Base-by-base conservation (phyloP, 139 green algal species). In the Trebouxia sp. region DNA sequence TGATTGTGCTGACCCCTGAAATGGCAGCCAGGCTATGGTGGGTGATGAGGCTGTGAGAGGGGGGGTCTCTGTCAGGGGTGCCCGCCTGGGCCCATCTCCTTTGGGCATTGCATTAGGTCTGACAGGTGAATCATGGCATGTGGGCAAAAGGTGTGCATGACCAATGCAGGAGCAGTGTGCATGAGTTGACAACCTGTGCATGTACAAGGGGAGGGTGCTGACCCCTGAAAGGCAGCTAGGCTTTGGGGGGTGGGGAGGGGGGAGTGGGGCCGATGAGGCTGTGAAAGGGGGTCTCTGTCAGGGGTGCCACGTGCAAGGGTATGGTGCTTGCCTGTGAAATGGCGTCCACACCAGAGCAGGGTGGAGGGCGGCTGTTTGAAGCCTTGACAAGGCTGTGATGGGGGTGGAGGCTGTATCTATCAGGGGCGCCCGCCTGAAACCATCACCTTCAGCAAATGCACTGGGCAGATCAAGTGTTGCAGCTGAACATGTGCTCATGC, bases 161-260 rank as follows among this genome's bases (percentile, higher is more conserved):
- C n/a, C n/a, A n/a, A n/a, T n/a, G n/a, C n/a, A n/a, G n/a, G n/a
- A n/a, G n/a, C n/a, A n/a, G n/a, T n/a, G n/a, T n/a, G n/a, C n/a
- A n/a, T n/a, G n/a, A n/a, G n/a, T n/a, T n/a, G n/a, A n/a, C n/a
- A n/a, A n/a, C n/a, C n/a, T n/a, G n/a, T n/a, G n/a, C n/a, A n/a
- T n/a, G 51, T 77, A 56, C 43, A 30, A 32, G 26, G 69, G 69
- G 22, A 77, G 39, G n/a, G 69, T 77, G 69, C 62, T 72, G n/a
- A 72, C 14, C 15, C 28, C n/a, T 0, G 32, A 72, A 5, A 45
- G 35, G 42, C 62, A 42, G 62, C 62, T 22, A 43, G 24, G 53
- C 53, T 65, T 9, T 65, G 53, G 3, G 3, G 22, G 12, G 50
- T 62, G 50, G n/a, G n/a, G n/a, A n/a, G n/a, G n/a, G n/a, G n/a